Evolutionary conservation across 495 filamentous ascomycete species (phyloP).

Genomic region (Xylaria curta): DNA sequence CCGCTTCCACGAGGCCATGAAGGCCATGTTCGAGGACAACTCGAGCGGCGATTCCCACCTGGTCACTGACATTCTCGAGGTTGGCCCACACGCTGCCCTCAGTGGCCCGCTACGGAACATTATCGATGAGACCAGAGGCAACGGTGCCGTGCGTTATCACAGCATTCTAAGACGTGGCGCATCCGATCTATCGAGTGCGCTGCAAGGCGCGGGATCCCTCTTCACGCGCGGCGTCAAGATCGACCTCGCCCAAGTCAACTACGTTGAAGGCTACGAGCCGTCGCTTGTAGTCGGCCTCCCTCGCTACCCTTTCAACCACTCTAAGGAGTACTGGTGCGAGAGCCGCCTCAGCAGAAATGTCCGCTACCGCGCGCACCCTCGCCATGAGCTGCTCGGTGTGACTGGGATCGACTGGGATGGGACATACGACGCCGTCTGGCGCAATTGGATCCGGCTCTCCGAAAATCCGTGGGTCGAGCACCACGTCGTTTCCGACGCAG

Average conservation of each 20-base stretch:
- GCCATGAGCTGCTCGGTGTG: slow-evolving; percentile 28
- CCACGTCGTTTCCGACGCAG: slow-evolving; percentile 44
- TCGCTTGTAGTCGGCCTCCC: neutral
- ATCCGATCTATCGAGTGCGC: neutral
- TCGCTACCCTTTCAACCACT: slow-evolving; percentile 43
- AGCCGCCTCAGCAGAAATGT: slow-evolving; percentile 4
- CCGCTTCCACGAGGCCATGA: neutral
- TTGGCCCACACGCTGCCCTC: neutral
- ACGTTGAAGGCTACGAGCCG: neutral
- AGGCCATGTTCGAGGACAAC: neutral
- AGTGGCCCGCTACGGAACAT: neutral
- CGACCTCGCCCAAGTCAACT: neutral
- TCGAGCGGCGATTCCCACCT: neutral
- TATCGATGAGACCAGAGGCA: neutral
- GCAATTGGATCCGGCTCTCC: slow-evolving; percentile 46
- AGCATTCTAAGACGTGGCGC: neutral
- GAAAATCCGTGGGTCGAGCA: slow-evolving; percentile 54
- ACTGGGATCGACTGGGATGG: slow-evolving; percentile 36
- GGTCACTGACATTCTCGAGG: neutral
- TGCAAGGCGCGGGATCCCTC: neutral
- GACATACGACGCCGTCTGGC: slow-evolving; percentile 47
- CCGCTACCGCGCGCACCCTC: neutral
- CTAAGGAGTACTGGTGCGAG: neutral
- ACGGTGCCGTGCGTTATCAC: neutral
- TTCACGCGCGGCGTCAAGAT: neutral